Evolutionary conservation across 768 basidiomycete species (phyloP).

Genomic region (Boletus rubropictus): DNA sequence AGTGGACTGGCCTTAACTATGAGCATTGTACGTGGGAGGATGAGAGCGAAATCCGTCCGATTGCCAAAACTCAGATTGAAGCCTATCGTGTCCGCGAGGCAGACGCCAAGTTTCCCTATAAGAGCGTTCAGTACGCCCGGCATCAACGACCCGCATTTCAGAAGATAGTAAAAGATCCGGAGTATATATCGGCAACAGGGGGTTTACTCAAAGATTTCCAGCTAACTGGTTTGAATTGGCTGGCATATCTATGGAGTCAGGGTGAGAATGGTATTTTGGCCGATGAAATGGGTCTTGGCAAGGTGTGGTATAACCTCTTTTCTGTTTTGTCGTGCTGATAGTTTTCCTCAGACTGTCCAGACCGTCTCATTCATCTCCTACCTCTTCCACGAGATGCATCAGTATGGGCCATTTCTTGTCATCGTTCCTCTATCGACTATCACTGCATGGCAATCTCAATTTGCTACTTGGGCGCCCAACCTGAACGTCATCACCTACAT

Average conservation of each 20-base stretch:
- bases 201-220: conserved; percentile 96
- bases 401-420: conserved; percentile 95
- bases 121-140: conserved; percentile 64
- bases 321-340: conserved; percentile 10
- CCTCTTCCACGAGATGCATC: conserved; percentile 85
- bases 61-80: conserved; percentile 73
- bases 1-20: conserved; percentile 93
- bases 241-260: conserved; percentile 93
- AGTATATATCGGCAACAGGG: conserved; percentile 72
- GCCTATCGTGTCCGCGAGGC: conserved; percentile 73
- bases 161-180: conserved; percentile 83
- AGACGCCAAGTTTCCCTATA: conserved; percentile 79
- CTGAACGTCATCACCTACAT: conserved; percentile 97
- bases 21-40: conserved; percentile 95
- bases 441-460: conserved; percentile 96
- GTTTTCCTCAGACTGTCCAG: conserved; percentile 70
- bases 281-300: conserved; percentile 99
- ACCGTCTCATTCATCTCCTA: conserved; percentile 93
- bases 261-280: conserved; percentile 96
- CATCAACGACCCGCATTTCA: conserved; percentile 70
- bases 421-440: conserved; percentile 98
- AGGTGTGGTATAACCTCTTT: conserved; percentile 41
- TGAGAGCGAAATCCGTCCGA: conserved; percentile 69
- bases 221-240: conserved; percentile 95
- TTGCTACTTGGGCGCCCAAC: conserved; percentile 91